A percentile compares a stretch with the other conserved stretches of the same genome.
phyloP scores from a whole-genome alignment of 176 grass and related monocot genomes.

The Saccharum officinarum region DNA sequence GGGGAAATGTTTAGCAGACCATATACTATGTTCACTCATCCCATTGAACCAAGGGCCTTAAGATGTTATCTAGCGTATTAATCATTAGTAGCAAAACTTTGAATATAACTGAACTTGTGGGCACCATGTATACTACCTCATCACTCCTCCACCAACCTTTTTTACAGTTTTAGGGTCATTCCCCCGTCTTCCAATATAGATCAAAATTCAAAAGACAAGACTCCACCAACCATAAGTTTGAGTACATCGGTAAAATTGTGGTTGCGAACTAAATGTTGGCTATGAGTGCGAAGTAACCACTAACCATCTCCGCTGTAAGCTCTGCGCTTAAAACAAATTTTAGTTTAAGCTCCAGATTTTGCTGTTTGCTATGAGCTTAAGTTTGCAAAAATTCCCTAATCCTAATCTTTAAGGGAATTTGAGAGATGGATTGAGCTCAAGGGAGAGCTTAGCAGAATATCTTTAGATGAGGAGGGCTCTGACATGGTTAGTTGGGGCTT shows the following conservation, averaged over 20 bases:
- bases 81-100: conserved; percentile 5
- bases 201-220: background rate
- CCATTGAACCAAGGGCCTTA: background rate
- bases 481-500: too few relatives aligned
- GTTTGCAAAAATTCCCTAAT: background rate
- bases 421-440: too few relatives aligned
- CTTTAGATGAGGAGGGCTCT: too few relatives aligned
- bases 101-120: background rate
- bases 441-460: too few relatives aligned
- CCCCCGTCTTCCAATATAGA: background rate
- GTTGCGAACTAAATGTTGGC: background rate
- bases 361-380: background rate
- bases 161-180: background rate
- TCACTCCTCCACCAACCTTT: background rate
- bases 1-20: background rate
- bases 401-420: too few relatives aligned
- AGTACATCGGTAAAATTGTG: background rate
- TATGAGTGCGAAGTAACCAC: background rate
- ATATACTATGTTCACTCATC: background rate
- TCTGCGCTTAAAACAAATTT: background rate
- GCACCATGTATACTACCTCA: background rate
- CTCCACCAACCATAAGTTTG: conserved; percentile 1
- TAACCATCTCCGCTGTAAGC: background rate
- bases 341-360: background rate
- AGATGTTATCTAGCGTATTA: background rate